Evolutionary conservation across 2,329 filamentous ascomycete genomes (phyloP), one percentile per base, ranked within the genome.

Genomic region (Cercospora sp.): DNA sequence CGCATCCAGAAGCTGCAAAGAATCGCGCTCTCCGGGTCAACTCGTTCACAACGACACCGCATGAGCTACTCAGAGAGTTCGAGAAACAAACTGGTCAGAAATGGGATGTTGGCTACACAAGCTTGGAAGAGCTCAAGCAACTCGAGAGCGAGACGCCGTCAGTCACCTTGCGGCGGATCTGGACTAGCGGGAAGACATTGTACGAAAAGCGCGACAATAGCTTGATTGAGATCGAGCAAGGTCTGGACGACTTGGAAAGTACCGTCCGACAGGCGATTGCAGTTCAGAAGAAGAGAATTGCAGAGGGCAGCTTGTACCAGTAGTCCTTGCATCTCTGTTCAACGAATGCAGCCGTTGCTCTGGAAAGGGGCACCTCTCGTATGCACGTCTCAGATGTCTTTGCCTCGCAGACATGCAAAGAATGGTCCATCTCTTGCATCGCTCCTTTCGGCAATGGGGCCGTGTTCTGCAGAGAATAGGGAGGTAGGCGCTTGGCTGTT

Each of bases 131-230:
- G 55, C 75, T 93, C 33, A 83, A 82, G 59, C 77, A 83, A 39
- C 72, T 86, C 6, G 91, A 93, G 79, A 75, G 84, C 63, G 82
- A 87, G 74, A 83, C 84, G 0, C 87, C 87, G 0, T 71, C 80
- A 1, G 82, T 84, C 60, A 92, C 90, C 0, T 79, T 93, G 71
- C 81, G 88, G 57, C 81, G 91, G 18, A 93, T 93, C 61, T 93
- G 90, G 91, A 86, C 86, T 0, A 87, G 91, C 73, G 91, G 91
- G 0, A 88, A 89, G 1, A 93, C 90, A 0, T 77, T 92, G 57
- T 92, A 93, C 75, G 85, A 87, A 1, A 85, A 86, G 78, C 86
- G 88, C 64, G 90, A 91, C 75, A 92, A 93, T 73, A 84, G 82
- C 30, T 72, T 83, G 1, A 83, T 92, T 61, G 78, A 75, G 6